These are phyloP conservation scores for Nemania abortiva DNA, from an alignment of 2,329 filamentous ascomycete species.

Conservation along the genomic window DNA sequence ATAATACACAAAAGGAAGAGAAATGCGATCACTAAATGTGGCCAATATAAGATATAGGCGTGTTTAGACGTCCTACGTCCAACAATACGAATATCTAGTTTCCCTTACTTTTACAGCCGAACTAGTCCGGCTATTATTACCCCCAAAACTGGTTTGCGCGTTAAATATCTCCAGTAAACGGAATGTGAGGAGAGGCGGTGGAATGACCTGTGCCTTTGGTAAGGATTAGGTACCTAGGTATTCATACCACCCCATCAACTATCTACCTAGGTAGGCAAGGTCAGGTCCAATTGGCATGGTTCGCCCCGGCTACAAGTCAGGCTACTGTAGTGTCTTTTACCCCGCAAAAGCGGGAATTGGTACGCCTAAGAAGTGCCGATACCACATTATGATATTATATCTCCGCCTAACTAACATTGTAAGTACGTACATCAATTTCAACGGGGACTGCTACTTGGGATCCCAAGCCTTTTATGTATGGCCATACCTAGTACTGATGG, in stretches of 20 bases:
- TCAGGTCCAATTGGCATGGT: slow-evolving; percentile 4
- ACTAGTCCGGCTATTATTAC: background rate
- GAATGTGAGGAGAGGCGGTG: background rate
- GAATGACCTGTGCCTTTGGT: background rate
- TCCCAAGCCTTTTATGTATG: background rate
- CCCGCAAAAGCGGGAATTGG: slow-evolving; percentile 39
- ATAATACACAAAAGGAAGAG: background rate
- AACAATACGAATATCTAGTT: no score
- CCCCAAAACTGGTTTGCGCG: background rate
- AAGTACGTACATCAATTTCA: background rate
- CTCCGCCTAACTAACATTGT: background rate
- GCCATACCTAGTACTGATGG: background rate
- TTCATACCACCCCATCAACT: background rate
- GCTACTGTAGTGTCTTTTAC: slow-evolving; percentile 15
- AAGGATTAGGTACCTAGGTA: background rate
- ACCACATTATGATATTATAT: slow-evolving; percentile 4
- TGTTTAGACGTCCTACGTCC: no score
- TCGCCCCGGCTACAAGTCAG: background rate
- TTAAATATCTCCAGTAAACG: background rate
- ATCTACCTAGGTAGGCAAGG: slow-evolving; percentile 5
- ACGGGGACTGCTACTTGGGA: background rate
- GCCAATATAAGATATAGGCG: no score
- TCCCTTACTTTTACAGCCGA: background rate
- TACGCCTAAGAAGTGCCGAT: slow-evolving; percentile 17
- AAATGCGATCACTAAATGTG: background rate